Base-by-base conservation (phyloP, 768 basidiomycete genomes). In the Termitomyces sp. region DNA sequence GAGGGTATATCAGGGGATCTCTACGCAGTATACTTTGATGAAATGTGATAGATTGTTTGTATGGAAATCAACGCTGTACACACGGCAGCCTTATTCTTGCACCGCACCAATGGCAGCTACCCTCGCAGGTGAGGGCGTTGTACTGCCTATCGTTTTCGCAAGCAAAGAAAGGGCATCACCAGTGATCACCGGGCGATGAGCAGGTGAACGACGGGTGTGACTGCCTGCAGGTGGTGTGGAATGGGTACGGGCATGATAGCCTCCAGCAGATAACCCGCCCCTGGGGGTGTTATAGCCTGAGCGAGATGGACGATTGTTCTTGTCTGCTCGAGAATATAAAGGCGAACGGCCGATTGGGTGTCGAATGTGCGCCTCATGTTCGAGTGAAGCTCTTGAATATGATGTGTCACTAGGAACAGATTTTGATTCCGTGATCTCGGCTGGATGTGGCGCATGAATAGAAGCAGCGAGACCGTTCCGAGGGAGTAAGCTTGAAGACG, bases 161-260 rank as follows among this genome's bases (percentile, higher is more conserved):
- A 91, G 68, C 56, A 76, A 76, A 12, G 88, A 84, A 50, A 89
- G 79, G 2, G 88, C 89, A 49, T 86, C 88, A 12, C 77, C 84
- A 5, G 86, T 86, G 61, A 91, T 79, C 43, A 91, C 77, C n/a
- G 89, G 89, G 10, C 89, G 79, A 61, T 75, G 63, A 34, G 73
- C 59, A 59, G 72, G 68, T 19, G 67, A 52, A 23, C 82, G 79
- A 48, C 78, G 71, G 39, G 66, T 68, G 40, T 63, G 63, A 45
- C 42, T 54, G 43, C 76, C 69, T 1, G 73, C 66, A 47, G 84
- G 79, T 14, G 86, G 84, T 8, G 86, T 78, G 0, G 89, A 89
- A 60, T 86, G 86, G 42, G 83, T 86, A 40, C 88, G 82, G 6
- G 76, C 65, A 63, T 85, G 82, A 52, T 80, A 71, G 12, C 68